A percentile compares a stretch with the other conserved stretches of the same genome.
These are phyloP conservation scores for Carex myosuroides DNA, from an alignment of 176 grass and related monocot species.

Conservation along the genomic window DNA sequence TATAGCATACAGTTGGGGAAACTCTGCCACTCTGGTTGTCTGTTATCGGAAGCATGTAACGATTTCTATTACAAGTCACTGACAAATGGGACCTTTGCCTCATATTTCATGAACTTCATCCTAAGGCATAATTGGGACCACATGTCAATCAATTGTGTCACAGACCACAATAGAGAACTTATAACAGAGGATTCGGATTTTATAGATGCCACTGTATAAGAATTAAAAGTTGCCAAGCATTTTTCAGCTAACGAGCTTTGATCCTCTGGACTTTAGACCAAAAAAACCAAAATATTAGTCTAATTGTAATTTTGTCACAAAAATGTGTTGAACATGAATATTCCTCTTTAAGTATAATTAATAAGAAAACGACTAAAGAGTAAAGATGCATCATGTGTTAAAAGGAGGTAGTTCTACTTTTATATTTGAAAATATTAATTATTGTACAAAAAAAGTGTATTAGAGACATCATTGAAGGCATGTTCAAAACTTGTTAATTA, in stretches of 20 bases:
- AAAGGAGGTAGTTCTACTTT: conserved; percentile 1
- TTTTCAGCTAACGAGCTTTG: background rate
- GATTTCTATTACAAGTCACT: background rate
- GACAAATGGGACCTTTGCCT: background rate
- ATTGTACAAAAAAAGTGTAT: background rate
- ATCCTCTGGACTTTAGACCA: background rate
- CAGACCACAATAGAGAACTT: background rate
- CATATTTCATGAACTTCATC: background rate
- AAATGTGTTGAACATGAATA: background rate
- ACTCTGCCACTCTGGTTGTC: background rate
- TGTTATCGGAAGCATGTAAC: background rate
- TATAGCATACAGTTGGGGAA: background rate
- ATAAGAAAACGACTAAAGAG: background rate
- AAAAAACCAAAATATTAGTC: background rate
- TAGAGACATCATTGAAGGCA: conserved; percentile 10
- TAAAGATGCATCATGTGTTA: background rate
- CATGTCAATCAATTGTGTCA: background rate
- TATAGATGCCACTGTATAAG: background rate
- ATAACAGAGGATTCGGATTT: background rate
- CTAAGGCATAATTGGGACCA: background rate
- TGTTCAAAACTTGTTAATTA: background rate
- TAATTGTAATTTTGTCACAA: background rate
- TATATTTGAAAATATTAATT: background rate
- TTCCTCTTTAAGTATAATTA: background rate
- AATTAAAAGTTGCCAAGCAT: background rate